Conservation (phyloP, 257 asterid genomes). For the Solanum paucissectum region DNA sequence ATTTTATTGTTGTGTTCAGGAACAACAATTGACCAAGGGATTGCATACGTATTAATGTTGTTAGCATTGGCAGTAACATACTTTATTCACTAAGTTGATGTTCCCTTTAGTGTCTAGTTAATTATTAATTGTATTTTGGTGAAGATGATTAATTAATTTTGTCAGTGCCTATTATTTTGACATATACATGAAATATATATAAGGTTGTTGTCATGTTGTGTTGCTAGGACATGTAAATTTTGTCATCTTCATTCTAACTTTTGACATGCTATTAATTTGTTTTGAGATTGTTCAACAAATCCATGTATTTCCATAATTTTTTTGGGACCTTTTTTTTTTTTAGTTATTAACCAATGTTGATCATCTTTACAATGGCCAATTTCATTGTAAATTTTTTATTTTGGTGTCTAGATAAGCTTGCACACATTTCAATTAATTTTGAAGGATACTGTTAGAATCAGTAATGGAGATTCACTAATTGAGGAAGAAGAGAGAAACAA, state of each 20-base stretch:
- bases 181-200: not conserved
- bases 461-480: too few relatives aligned
- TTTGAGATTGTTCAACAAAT: not conserved
- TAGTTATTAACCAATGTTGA: not conserved
- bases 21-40: slow-evolving; percentile 60
- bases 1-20: slow-evolving; percentile 26
- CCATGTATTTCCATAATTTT: not conserved
- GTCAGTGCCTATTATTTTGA: not conserved
- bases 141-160: not conserved
- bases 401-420: too few relatives aligned
- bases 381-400: not conserved
- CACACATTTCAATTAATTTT: not conserved
- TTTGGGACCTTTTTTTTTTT: too few relatives aligned
- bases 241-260: not conserved
- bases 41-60: slow-evolving; percentile 51
- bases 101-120: slow-evolving; percentile 24
- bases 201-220: not conserved
- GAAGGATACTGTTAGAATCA: too few relatives aligned
- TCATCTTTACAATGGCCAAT: not conserved
- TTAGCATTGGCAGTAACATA: slow-evolving; percentile 55
- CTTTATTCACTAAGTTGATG: slow-evolving; percentile 46
- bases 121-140: not conserved
- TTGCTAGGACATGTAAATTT: not conserved
- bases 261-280: not conserved
- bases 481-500: too few relatives aligned